phyloP scores from a whole-genome alignment of 768 basidiomycete genomes.

The Termitomyces sp. region DNA sequence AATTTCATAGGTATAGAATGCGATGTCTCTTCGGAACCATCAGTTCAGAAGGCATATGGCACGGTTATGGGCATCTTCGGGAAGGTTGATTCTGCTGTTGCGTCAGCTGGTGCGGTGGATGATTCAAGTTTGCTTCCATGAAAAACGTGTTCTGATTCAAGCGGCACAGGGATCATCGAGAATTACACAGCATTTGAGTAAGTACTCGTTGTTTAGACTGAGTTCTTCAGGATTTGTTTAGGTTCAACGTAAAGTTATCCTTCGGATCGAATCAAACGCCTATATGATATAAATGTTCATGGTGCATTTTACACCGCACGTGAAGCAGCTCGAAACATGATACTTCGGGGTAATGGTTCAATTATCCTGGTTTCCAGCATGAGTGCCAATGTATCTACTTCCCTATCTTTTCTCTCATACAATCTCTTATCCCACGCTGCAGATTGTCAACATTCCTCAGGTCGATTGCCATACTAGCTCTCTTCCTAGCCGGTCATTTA shows the following conservation, averaged over 20 bases:
- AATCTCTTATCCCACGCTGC: not conserved
- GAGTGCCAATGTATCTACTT: constrained; percentile 71
- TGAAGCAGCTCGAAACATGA: constrained; percentile 92
- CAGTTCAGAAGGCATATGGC: constrained; percentile 71
- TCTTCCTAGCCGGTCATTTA: not conserved
- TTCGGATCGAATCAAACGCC: constrained; percentile 73
- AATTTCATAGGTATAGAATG: constrained; percentile 76
- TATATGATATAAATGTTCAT: constrained; percentile 93
- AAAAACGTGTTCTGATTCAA: not conserved
- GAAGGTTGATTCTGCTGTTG: constrained; percentile 78
- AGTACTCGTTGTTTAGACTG: constrained; percentile 20
- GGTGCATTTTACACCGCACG: constrained; percentile 95
- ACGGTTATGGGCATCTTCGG: constrained; percentile 63
- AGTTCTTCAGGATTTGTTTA: constrained; percentile 1
- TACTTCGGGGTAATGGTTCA: constrained; percentile 71
- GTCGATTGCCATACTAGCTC: constrained; percentile 28
- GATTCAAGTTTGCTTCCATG: not conserved
- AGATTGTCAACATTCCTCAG: constrained; percentile 91
- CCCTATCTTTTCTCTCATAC: not conserved
- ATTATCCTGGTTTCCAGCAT: constrained; percentile 89
- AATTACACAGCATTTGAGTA: constrained; percentile 87
- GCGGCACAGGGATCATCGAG: constrained; percentile 71
- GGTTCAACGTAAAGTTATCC: constrained; percentile 60
- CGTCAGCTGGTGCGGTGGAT: constrained; percentile 70
- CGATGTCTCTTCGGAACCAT: constrained; percentile 81